Percentiles rank a stretch among this genome's conserved stretches.
Evolutionary conservation across 2,329 filamentous ascomycete species (phyloP).

Genomic region (Penicillium sp.): DNA sequence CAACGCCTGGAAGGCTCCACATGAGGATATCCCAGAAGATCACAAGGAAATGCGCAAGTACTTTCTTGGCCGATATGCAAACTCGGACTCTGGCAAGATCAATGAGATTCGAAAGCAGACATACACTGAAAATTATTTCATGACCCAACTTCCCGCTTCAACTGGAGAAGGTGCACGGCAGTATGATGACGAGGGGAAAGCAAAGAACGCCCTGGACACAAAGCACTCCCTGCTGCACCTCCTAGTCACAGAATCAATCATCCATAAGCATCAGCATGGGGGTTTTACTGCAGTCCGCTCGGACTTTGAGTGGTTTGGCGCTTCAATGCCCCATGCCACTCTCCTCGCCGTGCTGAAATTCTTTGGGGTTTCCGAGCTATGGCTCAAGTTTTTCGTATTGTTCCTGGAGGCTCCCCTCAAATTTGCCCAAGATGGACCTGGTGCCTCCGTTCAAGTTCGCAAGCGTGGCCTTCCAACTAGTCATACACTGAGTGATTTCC

Average conservation of each 20-base stretch:
- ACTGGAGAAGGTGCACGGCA: slow-evolving; percentile 38
- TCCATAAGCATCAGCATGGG: slow-evolving; percentile 49
- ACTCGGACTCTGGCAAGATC: slow-evolving; percentile 19
- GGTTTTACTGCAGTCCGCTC: slow-evolving; percentile 56
- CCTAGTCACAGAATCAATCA: slow-evolving; percentile 54
- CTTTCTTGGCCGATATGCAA: slow-evolving; percentile 37
- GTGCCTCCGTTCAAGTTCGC: slow-evolving; percentile 46
- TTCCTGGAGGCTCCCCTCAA: slow-evolving; percentile 61
- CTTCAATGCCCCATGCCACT: slow-evolving; percentile 59
- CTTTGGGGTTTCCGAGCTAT: slow-evolving; percentile 56
- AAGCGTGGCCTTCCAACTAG: slow-evolving; percentile 60
- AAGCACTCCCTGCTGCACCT: slow-evolving; percentile 59
- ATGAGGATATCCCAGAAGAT: slow-evolving; percentile 33
- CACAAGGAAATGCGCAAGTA: slow-evolving; percentile 46
- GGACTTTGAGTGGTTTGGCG: slow-evolving; percentile 59
- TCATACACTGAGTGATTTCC: slow-evolving; percentile 58
- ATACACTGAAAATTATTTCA: slow-evolving; percentile 52
- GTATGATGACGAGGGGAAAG: slow-evolving; percentile 40
- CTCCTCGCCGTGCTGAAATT: slow-evolving; percentile 58
- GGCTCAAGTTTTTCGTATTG: slow-evolving; percentile 58
- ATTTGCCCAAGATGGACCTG: slow-evolving; percentile 55
- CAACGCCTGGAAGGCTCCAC: slow-evolving; percentile 43
- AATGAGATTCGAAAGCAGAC: slow-evolving; percentile 34
- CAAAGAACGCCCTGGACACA: slow-evolving; percentile 47
- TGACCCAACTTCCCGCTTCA: slow-evolving; percentile 53